Evolutionary conservation across 331 rosid genomes (phyloP).

Genomic region (Quercus phellos): DNA sequence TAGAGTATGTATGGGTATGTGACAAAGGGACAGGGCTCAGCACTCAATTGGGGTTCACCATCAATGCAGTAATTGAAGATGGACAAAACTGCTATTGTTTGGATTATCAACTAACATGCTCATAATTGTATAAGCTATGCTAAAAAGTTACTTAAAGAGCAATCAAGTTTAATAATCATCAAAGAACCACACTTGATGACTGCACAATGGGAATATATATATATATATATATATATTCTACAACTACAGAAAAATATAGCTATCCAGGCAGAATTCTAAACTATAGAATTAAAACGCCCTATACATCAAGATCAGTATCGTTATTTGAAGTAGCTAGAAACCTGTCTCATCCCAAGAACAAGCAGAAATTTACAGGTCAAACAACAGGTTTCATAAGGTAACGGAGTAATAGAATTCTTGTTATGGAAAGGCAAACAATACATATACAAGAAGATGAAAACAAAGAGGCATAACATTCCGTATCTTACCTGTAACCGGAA

Average conservation of each 20-base stretch:
- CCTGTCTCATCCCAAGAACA: not conserved
- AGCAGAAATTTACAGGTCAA: not conserved
- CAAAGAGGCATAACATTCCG: constrained; percentile 3
- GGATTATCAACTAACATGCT: not conserved
- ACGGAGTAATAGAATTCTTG: not conserved
- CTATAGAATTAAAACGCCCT: not conserved
- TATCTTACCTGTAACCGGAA: constrained; percentile 86
- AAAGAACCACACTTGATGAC: not conserved
- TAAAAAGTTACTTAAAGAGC: not conserved
- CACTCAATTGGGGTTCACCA: not conserved
- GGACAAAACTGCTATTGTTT: not conserved
- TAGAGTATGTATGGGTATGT: not conserved
- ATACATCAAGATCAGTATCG: not conserved
- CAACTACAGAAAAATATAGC: not conserved
- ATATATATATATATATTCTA: not conserved
- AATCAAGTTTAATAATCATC: not conserved
- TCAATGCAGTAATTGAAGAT: not conserved
- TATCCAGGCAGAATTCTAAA: not conserved
- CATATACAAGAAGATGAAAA: constrained; percentile 3
- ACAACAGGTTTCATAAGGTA: not conserved
- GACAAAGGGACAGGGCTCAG: not conserved
- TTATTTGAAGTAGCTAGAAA: not conserved
- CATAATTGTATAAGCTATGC: not conserved
- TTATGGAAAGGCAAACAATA: not conserved
- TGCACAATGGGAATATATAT: not conserved